Evolutionary conservation across 192 early-diverging fungal species (phyloP), one percentile per base, ranked within the genome.

Genomic region (Lunasporangiospora selenospora): DNA sequence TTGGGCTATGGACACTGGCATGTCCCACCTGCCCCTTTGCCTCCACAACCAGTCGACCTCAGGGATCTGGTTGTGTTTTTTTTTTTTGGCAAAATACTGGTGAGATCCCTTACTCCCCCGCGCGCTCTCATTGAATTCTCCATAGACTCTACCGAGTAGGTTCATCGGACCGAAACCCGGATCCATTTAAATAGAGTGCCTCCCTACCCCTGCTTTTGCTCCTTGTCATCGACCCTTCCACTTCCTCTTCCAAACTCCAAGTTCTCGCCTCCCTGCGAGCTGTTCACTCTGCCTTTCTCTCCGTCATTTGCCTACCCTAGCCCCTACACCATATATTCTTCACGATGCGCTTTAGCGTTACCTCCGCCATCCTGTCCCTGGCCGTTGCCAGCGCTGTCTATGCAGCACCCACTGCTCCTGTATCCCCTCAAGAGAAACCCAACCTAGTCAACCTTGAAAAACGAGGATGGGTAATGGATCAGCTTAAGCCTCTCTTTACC

Each of bases 311-410:
- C 24, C 23, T 33, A 23, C 55, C 13, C 5, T 16, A 33, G 37
- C 29, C 27, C 23, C 19, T 1, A 55, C 21, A 19, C 8, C 26
- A 11, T 29, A 4, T 24, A 36, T 65, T 10, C 30, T 54, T 23
- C 9, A 29, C 46, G 30, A 65, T 65, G 63, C 54, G 33, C 13
- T 41, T 65, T 19, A 57, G 11, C 12, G 19, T 58, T 27, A 11
- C 39, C 51, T 30, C 65, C 5, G 26, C 48, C 34, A 59, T 59
- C 43, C 48, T 67, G 16, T 59, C 65, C 1, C n/a, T 67, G 48
- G 43, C 26, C 13, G 49, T 32, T 23, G 56, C 57, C 6, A 59
- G 39, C 30, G 23, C 42, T 8, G 57, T 67, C 49, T 41, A 23
- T 38, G 65, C 65, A 0, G 65, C 55, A 1, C 41, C 41, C 5